Conservation (phyloP, 73 alveolate genomes). For the Blepharisma stoltei region DNA sequence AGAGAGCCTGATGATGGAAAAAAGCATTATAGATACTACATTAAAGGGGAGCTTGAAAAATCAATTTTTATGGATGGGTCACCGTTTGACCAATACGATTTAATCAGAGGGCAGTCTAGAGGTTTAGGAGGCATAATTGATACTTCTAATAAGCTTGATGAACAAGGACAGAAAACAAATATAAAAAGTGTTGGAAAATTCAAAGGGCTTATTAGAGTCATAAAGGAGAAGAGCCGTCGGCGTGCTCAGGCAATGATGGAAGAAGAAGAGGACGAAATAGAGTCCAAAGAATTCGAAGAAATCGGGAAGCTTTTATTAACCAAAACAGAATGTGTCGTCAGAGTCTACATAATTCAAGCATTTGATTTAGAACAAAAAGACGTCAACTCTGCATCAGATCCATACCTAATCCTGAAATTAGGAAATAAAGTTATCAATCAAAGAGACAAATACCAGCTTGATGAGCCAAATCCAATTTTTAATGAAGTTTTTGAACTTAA, state of each 20-base stretch:
- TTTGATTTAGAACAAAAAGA: constrained; percentile 82
- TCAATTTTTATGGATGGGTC: constrained; percentile 52
- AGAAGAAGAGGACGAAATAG: constrained; percentile 24
- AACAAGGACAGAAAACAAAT: constrained; percentile 27
- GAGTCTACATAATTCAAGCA: constrained; percentile 75
- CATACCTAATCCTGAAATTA: constrained; percentile 67
- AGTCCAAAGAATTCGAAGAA: not conserved
- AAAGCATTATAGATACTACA: constrained; percentile 82
- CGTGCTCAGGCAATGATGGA: not conserved
- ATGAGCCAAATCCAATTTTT: constrained; percentile 80
- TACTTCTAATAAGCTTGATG: not conserved
- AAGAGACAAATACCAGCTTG: constrained; percentile 62
- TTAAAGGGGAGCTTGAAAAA: constrained; percentile 72
- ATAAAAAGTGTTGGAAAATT: constrained; percentile 47
- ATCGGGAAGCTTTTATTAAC: constrained; percentile 46
- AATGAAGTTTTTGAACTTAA: constrained; percentile 72
- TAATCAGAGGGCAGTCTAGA: constrained; percentile 63
- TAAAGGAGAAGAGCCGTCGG: constrained; percentile 21
- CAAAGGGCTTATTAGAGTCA: constrained; percentile 48
- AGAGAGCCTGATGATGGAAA: constrained; percentile 43
- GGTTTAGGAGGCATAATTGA: constrained; percentile 41
- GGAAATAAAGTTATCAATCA: constrained; percentile 71
- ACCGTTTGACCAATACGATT: constrained; percentile 43
- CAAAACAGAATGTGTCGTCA: constrained; percentile 57
- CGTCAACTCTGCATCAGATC: constrained; percentile 79